Evolutionary conservation across 1,284 basidiomycete species (phyloP), one percentile per base, ranked within the genome.

Genomic region (Neolentinus lepideus): DNA sequence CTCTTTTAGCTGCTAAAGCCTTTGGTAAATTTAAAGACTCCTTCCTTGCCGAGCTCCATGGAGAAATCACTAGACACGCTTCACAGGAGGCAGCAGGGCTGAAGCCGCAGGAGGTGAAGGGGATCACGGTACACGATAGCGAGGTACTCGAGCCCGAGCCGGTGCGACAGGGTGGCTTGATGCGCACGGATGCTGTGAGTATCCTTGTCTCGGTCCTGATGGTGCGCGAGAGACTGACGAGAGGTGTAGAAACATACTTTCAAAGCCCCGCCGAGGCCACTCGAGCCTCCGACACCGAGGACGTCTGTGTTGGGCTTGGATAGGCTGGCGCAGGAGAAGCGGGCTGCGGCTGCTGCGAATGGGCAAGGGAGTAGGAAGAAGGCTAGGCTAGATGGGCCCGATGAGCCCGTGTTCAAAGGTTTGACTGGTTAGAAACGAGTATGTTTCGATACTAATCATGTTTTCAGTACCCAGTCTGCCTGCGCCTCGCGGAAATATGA

Each of bases 21-120:
- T 96, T 96, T 72, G 92, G 92, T 67, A 90, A 92, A 73, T 94
- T 95, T 67, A 79, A 88, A 64, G 83, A 77, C 58, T 74, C 78
- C 16, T 80, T 83, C 56, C 73, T 88, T 22, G 65, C 77, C 27
- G 79, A 84, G 25, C 70, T 88, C 1, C 80, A 82, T 67, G 71
- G 72, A 58, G 75, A 79, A 57, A 80, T 81, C 55, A 62, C 84
- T 64, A 78, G 81, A 56, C 85, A 90, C 73, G 73, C 75, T 59
- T 77, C 83, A 68, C 83, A 89, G 71, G 79, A 85, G 67, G 75
- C 74, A 36, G 74, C 80, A 33, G 81, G 81, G 45, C 65, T 77
- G 58, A 71, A 71, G 11, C 75, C 80, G 8, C 75, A 82, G 64
- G 80, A 83, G 19, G 69, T 85, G 25, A 76, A 83, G 59, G 90